These are phyloP conservation scores for Penicillium sp. DNA, from an alignment of 2,329 filamentous ascomycete species.

Conservation along the genomic window DNA sequence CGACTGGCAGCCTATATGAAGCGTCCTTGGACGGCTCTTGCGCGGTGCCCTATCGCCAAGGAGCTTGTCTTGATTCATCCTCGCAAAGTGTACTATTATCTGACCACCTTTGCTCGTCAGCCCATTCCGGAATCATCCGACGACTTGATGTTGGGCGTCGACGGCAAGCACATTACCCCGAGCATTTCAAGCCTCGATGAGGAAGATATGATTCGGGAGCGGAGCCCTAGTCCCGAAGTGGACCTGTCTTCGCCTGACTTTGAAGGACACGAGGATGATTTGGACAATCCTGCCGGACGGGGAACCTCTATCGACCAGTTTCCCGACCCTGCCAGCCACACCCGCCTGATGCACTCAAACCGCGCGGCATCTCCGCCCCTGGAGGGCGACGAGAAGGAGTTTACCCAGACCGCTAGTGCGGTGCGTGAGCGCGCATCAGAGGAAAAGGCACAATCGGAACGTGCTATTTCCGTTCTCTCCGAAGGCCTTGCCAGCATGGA, in stretches of 20 bases:
- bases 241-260: slow-evolving; percentile 86
- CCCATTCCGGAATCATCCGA: slow-evolving; percentile 68
- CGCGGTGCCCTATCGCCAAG: slow-evolving; percentile 86
- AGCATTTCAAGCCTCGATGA: slow-evolving; percentile 73
- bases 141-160: slow-evolving; percentile 50
- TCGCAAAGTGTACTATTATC: slow-evolving; percentile 92
- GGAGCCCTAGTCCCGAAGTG: slow-evolving; percentile 87
- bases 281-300: slow-evolving; percentile 58
- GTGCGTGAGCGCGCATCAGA: slow-evolving; percentile 60
- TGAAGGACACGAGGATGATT: slow-evolving; percentile 61
- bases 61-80: slow-evolving; percentile 90
- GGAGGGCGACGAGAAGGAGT: slow-evolving; percentile 93
- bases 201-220: slow-evolving; percentile 59
- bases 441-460: slow-evolving; percentile 33
- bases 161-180: slow-evolving; percentile 71
- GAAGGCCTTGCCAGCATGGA: slow-evolving; percentile 44
- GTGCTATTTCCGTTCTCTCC: slow-evolving; percentile 36
- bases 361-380: slow-evolving; percentile 82
- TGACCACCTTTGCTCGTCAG: slow-evolving; percentile 83
- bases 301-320: slow-evolving; percentile 56
- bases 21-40: slow-evolving; percentile 73
- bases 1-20: slow-evolving; percentile 86
- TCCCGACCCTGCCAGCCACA: slow-evolving; percentile 55
- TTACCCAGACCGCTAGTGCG: slow-evolving; percentile 89
- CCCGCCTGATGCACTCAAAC: slow-evolving; percentile 60